Evolutionary conservation across 176 grass and related monocot genomes (phyloP), one percentile per base, ranked within the genome.

Genomic region (Aechmea fasciata): DNA sequence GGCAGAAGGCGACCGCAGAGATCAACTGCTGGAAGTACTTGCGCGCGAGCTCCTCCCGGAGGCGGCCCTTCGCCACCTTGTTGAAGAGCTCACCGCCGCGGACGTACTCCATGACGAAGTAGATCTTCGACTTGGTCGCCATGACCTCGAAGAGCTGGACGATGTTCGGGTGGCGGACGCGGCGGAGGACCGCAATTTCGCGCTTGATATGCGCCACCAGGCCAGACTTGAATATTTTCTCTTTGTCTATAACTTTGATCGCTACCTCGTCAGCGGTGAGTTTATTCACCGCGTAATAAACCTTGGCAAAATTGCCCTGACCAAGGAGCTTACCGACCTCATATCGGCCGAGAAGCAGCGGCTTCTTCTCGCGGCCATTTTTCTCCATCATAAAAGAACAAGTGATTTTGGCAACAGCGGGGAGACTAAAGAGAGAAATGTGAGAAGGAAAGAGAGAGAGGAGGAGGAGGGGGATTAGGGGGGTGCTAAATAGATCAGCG

Each of bases 51-150:
- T 33, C 61, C 88, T 91, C 88, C 22, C 7, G 74, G 13, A 79
- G 61, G 11, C 79, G 69, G 11, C 84, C 51, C 18, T 59, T 67
- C 0, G 75, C 72, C 15, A 87, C 52, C 41, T 82, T 71, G 5
- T 67, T 50, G 74, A 80, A 85, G 10, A 87, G 77, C 66, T 83
- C 69, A 13, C 88, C 84, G 10, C 88, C 78, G 24, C 69, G 67
- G 47, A 85, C 89, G 22, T 77, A 84, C 84, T 91, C 89, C 89
- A 91, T 91, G 64, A 85, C 82, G 23, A 87, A 81, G 76, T 80
- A 91, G 76, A 87, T 80, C 65, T 55, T 76, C 5, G 57, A 47
- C 68, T 73, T 84, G 51, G 78, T 87, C 3, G 89, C 89, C 89
- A 87, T 91, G 10, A 82, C 84, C 72, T 91, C 79, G 66, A 77